A percentile compares a stretch with the other conserved stretches of the same genome.
These are phyloP conservation scores for Metarhizium album DNA, from an alignment of 2,329 filamentous ascomycete species.

Conservation along the genomic window DNA sequence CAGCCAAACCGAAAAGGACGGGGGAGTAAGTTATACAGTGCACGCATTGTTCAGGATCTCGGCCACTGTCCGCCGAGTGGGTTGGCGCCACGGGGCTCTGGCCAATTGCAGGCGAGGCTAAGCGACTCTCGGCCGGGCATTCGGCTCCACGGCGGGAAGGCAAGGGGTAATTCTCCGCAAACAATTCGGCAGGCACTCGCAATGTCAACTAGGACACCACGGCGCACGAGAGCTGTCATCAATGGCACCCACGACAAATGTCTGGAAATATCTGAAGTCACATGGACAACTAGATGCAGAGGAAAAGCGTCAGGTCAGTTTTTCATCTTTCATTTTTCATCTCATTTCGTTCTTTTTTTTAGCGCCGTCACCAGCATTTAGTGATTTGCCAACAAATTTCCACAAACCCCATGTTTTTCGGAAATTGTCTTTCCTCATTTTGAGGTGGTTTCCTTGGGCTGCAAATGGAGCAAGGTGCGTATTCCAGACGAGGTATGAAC, in stretches of 20 bases:
- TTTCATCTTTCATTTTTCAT: too few species aligned
- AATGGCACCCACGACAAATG: too few species aligned
- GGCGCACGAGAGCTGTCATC: too few species aligned
- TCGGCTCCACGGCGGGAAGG: background rate
- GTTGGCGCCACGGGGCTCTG: background rate
- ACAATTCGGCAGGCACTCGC: background rate
- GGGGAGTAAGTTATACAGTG: background rate
- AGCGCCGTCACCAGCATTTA: too few species aligned
- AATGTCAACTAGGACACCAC: too few species aligned
- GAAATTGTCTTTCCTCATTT: background rate
- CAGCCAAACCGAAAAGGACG: background rate
- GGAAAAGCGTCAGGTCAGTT: too few species aligned
- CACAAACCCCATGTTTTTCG: background rate
- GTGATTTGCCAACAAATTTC: background rate
- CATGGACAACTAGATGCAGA: too few species aligned
- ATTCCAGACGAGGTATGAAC: too few species aligned
- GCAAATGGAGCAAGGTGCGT: too few species aligned
- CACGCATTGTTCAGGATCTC: background rate
- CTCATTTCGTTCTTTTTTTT: too few species aligned
- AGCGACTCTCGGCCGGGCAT: constrained; percentile 2
- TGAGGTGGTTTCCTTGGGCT: too few species aligned
- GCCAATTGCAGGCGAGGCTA: constrained; percentile 1
- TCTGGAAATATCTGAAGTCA: too few species aligned
- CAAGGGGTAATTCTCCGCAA: background rate
- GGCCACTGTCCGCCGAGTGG: background rate